Evolutionary conservation across 345 rosid species (phyloP).

Genomic region (rapeseed (Brassica napus)): DNA sequence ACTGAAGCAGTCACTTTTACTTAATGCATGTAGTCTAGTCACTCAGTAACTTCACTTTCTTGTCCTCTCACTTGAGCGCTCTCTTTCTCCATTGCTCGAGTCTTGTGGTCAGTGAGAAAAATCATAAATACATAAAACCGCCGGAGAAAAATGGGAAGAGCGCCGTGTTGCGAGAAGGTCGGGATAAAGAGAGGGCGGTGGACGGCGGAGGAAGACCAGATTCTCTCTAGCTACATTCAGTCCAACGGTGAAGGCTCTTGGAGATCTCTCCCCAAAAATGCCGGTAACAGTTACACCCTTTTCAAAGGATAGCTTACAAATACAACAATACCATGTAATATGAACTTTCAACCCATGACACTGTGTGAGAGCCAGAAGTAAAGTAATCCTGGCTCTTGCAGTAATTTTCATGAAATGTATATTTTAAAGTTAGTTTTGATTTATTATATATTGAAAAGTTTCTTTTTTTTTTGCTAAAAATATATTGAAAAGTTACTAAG

Average conservation of each 20-base stretch:
- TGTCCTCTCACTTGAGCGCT: neutral
- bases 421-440: neutral
- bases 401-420: neutral
- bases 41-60: conserved; percentile 19
- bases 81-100: neutral
- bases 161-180: conserved; percentile 44
- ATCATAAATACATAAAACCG: conserved; percentile 51
- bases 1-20: conserved; percentile 25
- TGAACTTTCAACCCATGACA: neutral
- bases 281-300: conserved; percentile 18
- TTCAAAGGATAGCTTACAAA: neutral
- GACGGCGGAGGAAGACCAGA: conserved; percentile 43
- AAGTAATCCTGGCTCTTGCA: neutral
- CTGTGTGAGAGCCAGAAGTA: neutral
- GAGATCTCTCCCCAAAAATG: conserved; percentile 46
- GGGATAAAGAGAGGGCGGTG: conserved; percentile 44
- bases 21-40: neutral
- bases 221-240: conserved; percentile 40
- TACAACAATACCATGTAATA: neutral
- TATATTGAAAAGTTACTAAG: neutral
- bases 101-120: neutral
- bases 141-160: conserved; percentile 51
- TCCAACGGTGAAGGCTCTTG: conserved; percentile 45
- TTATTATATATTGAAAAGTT: neutral
- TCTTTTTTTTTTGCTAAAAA: too few species aligned